Conservation (phyloP, 768 basidiomycete species). For the Butyriboletus loyo region DNA sequence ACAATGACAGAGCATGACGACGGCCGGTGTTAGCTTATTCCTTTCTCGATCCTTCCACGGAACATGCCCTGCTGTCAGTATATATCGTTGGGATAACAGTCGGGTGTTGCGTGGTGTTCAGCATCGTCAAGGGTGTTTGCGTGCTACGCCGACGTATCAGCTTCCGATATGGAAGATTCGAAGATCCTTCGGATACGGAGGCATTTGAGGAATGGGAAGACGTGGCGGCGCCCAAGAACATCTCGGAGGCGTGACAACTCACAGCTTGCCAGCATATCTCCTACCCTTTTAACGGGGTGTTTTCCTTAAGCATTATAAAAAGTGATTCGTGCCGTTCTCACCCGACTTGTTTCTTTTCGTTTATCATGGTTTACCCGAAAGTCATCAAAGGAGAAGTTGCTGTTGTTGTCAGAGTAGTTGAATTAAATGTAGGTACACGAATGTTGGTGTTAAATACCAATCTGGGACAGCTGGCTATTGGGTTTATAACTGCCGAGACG, state of each 20-base stretch:
- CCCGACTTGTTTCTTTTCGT: background rate
- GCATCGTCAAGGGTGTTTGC: constrained; percentile 41
- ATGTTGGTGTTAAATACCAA: background rate
- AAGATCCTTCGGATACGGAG: constrained; percentile 15
- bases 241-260: constrained; percentile 10
- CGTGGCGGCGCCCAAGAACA: constrained; percentile 26
- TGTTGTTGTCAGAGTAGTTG: background rate
- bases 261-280: background rate
- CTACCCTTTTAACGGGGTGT: background rate
- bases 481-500: too few species aligned
- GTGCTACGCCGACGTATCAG: constrained; percentile 37
- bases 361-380: background rate
- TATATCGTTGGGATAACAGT: constrained; percentile 62
- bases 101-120: constrained; percentile 52
- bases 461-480: background rate
- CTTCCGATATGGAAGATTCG: constrained; percentile 10
- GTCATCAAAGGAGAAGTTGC: background rate
- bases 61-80: constrained; percentile 46
- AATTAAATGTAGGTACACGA: background rate
- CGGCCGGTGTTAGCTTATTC: constrained; percentile 48
- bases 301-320: background rate
- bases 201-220: constrained; percentile 47
- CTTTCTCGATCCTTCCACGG: constrained; percentile 56
- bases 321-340: background rate
- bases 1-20: constrained; percentile 1